Conservation (phyloP, 306 rosid genomes). For the Ormosia emarginata region DNA sequence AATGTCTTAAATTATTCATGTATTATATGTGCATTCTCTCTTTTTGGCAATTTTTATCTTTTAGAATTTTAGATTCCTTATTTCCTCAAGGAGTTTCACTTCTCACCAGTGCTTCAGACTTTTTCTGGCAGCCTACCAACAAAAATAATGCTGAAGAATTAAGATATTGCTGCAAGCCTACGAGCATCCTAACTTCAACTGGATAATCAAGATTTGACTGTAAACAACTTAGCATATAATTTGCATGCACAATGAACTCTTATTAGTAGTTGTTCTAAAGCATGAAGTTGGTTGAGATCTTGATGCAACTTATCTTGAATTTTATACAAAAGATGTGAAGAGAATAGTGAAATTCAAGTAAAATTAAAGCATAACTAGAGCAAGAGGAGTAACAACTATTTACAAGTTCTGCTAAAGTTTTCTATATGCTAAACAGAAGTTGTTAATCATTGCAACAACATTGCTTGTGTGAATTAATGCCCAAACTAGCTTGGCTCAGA, state of each 20-base stretch:
- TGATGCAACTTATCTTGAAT: conserved; percentile 12
- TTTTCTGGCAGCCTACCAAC: neutral
- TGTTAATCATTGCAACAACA: conserved; percentile 38
- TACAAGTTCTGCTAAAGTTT: conserved; percentile 19
- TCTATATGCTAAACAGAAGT: conserved; percentile 15
- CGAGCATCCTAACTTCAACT: neutral
- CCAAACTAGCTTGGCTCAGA: conserved; percentile 40
- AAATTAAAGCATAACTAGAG: conserved; percentile 2
- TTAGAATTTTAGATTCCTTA: conserved; percentile 3
- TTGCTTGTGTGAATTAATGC: conserved; percentile 33
- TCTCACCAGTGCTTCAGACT: neutral
- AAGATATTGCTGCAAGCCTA: neutral
- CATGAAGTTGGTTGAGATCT: neutral
- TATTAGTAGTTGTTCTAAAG: neutral
- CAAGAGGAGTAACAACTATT: conserved; percentile 21
- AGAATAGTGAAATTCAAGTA: neutral
- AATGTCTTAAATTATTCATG: conserved; percentile 11
- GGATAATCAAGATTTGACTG: neutral
- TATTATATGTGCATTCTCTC: neutral
- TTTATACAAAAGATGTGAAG: conserved; percentile 1
- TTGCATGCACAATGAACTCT: conserved; percentile 5
- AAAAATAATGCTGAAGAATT: conserved; percentile 1
- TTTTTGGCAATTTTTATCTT: neutral
- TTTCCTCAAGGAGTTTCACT: neutral
- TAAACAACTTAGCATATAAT: neutral